Base-by-base conservation (phyloP, 192 early-diverging fungal species). In the Coemansia sp. region DNA sequence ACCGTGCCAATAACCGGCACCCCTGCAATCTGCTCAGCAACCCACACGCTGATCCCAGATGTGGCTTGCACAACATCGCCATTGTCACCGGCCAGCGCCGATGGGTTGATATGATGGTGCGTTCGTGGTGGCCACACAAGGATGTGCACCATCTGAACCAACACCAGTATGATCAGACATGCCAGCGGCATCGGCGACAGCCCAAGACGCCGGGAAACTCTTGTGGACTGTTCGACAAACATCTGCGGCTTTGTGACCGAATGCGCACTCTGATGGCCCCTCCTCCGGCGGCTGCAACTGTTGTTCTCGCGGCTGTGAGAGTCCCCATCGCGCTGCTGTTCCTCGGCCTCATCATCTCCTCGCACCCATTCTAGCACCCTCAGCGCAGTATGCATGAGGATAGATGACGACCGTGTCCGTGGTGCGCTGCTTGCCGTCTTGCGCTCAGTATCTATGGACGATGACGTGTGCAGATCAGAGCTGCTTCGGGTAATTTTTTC, bases 121-220 rank as follows among this genome's bases (percentile, higher is more conserved):
- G 43, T 20, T 48, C 60, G 58, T 41, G 78, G 68, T 15, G 77
- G 64, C 61, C 67, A 63, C 10, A 67, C 60, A 24, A 81, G 43
- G 14, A 81, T 73, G 38, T 81, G 69, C 18, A 64, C 23, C 0
- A 82, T 74, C 59, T 82, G 79, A 56, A 67, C 59, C 38, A 81
- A 57, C 78, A 81, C 75, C 67, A 81, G 68, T 26, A 63, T 81
- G 24, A 81, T 60, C 67, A 81, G 67, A 36, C 78, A 81, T 23
- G 74, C 82, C 58, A 87, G 60, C 2, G 77, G 81, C 66, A 81
- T 71, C 7, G 77, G 75, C 56, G 76, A 74, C 33, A 84, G 68
- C 38, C 78, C 85, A 36, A 84, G 72, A 45, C 73, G 81, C 39
- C 78, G 67, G 20, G 81, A 81, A 62, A 82, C 82, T 21, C 69